Conservation (phyloP, 2,329 filamentous ascomycete genomes). For the Colletotrichum higginsianum region DNA sequence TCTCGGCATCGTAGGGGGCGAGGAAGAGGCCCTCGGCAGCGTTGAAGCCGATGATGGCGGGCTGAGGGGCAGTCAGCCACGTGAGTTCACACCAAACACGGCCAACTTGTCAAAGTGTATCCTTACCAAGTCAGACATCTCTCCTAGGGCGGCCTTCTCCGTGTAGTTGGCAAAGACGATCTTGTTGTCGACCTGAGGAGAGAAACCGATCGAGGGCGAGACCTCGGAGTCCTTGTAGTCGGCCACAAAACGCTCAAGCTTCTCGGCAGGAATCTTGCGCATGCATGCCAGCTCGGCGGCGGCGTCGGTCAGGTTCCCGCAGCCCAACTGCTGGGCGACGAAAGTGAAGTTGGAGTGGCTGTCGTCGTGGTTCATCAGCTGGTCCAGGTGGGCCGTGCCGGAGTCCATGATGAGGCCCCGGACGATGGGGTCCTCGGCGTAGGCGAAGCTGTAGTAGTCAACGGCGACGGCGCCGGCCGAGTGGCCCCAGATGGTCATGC, state of each 20-base stretch:
- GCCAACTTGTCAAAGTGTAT: too few relatives aligned
- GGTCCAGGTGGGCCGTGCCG: constrained; percentile 48
- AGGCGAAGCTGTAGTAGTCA: constrained; percentile 59
- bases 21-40: constrained; percentile 37
- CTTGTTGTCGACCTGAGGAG: constrained; percentile 50
- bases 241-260: constrained; percentile 52
- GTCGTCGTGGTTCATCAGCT: constrained; percentile 52
- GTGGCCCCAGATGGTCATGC: constrained; percentile 64
- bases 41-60: constrained; percentile 39
- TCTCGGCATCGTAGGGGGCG: constrained; percentile 31
- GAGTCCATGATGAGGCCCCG: constrained; percentile 56
- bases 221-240: constrained; percentile 47
- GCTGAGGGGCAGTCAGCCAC: constrained; percentile 8
- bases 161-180: constrained; percentile 54
- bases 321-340: constrained; percentile 56
- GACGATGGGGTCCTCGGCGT: constrained; percentile 59
- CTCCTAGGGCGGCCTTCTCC: constrained; percentile 42
- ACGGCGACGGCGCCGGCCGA: constrained; percentile 59
- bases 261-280: constrained; percentile 50
- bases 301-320: constrained; percentile 52
- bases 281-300: constrained; percentile 55
- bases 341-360: constrained; percentile 55
- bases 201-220: constrained; percentile 49
- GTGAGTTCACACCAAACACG: not conserved
- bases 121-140: constrained; percentile 33